A percentile compares a stretch with the other conserved stretches of the same genome.
phyloP scores from a whole-genome alignment of 768 basidiomycete species.

The Scleroderma bovista region DNA sequence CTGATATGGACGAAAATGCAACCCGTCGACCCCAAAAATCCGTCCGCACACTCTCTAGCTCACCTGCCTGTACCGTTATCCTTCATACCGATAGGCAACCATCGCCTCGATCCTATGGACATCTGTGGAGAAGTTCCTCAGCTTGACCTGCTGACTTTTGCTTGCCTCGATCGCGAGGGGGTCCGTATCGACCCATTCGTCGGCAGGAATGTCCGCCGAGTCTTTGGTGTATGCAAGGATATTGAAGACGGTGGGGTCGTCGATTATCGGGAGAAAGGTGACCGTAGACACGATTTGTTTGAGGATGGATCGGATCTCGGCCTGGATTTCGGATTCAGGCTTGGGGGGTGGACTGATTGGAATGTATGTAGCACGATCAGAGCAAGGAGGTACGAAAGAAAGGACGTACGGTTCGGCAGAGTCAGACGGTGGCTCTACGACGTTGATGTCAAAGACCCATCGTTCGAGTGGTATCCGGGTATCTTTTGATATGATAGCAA shows the following conservation, averaged over 20 bases:
- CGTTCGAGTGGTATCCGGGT: constrained; percentile 87
- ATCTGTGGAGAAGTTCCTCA: constrained; percentile 95
- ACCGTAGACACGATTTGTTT: constrained; percentile 98
- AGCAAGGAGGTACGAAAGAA: constrained; percentile 3
- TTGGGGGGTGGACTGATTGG: constrained; percentile 48
- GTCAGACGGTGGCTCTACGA: constrained; percentile 60
- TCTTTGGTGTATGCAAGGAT: constrained; percentile 93
- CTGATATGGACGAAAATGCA: no score
- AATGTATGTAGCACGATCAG: no score
- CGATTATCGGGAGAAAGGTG: constrained; percentile 92
- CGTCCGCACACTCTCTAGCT: background rate
- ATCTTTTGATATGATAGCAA: constrained; percentile 95
- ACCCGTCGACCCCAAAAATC: background rate
- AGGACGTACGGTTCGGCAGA: constrained; percentile 44
- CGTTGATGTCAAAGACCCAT: constrained; percentile 96
- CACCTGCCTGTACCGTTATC: constrained; percentile 32
- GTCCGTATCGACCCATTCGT: constrained; percentile 96
- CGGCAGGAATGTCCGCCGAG: constrained; percentile 85
- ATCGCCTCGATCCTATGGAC: constrained; percentile 97
- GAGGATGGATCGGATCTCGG: constrained; percentile 94
- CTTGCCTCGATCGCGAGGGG: constrained; percentile 88
- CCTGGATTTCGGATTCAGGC: constrained; percentile 86
- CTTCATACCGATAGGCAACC: constrained; percentile 95
- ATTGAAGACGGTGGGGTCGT: constrained; percentile 95
- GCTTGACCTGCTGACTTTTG: constrained; percentile 90